phyloP scores from a whole-genome alignment of 257 asterid genomes.

The Nicotiana benthamiana region DNA sequence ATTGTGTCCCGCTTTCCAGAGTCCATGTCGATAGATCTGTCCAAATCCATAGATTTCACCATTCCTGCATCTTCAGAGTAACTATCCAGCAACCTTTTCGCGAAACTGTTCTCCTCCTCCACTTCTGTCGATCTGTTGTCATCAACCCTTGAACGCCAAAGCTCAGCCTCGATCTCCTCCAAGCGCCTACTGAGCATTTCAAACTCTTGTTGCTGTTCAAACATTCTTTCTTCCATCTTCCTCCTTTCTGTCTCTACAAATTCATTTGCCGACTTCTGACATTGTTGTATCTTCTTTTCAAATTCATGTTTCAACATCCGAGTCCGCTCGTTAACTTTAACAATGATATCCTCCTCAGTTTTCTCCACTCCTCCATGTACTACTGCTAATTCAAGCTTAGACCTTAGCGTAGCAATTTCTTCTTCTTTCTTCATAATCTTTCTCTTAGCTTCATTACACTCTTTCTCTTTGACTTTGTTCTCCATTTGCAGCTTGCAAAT shows the following conservation, averaged over 20 bases:
- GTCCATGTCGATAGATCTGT: slow-evolving; percentile 63
- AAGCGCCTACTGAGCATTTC: slow-evolving; percentile 64
- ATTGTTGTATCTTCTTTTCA: slow-evolving; percentile 57
- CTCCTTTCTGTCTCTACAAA: slow-evolving; percentile 59
- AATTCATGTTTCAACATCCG: slow-evolving; percentile 38
- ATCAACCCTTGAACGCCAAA: slow-evolving; percentile 40
- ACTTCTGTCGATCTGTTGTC: slow-evolving; percentile 29
- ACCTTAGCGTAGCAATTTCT: slow-evolving; percentile 51
- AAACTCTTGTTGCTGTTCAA: slow-evolving; percentile 56
- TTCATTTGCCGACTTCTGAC: slow-evolving; percentile 51
- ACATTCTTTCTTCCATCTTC: slow-evolving; percentile 61
- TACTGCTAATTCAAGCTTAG: slow-evolving; percentile 34
- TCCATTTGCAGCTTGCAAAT: slow-evolving; percentile 69
- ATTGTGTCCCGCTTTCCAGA: slow-evolving; percentile 22
- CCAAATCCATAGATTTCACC: slow-evolving; percentile 98
- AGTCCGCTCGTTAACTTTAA: slow-evolving; percentile 45
- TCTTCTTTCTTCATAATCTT: slow-evolving; percentile 57
- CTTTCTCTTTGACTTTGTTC: slow-evolving; percentile 59
- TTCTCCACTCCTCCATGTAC: slow-evolving; percentile 25
- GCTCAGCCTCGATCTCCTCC: slow-evolving; percentile 66
- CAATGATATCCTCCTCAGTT: slow-evolving; percentile 45
- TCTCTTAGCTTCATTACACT: slow-evolving; percentile 52
- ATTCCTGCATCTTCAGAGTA: slow-evolving; percentile 65
- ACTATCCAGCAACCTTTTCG: slow-evolving; percentile 49
- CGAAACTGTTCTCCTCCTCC: slow-evolving; percentile 58